Percentiles rank a stretch among this genome's conserved stretches.
Evolutionary conservation across 352 stramenopile species (phyloP).

Genomic region (Pythium pyrilobum): DNA sequence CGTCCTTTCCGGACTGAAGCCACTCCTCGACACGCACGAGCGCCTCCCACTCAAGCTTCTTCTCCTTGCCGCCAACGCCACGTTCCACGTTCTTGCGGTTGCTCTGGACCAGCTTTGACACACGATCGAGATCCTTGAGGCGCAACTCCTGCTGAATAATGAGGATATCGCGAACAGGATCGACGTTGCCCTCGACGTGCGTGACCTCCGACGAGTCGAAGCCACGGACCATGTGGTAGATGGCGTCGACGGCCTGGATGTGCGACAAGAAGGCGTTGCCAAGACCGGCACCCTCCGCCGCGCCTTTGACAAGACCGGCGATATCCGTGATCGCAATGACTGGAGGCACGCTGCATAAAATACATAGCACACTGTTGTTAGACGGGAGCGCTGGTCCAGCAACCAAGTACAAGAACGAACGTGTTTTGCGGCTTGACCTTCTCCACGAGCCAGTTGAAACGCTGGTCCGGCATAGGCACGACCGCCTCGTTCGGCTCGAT

Average conservation of each 20-base stretch:
- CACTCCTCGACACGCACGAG: conserved; percentile 55
- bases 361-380: conserved; percentile 4
- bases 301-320: conserved; percentile 75
- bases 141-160: conserved; percentile 98
- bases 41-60: conserved; percentile 39
- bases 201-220: conserved; percentile 98
- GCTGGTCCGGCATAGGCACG: conserved; percentile 64
- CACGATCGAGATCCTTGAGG: conserved; percentile 84
- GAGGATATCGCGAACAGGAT: conserved; percentile 96
- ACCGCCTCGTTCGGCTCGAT: conserved; percentile 84
- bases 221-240: conserved; percentile 92
- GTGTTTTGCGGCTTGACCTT: conserved; percentile 73
- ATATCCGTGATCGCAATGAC: conserved; percentile 67
- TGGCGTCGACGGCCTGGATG: conserved; percentile 82
- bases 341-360: too few relatives aligned
- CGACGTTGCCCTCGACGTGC: conserved; percentile 94
- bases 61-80: conserved; percentile 80
- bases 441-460: conserved; percentile 53
- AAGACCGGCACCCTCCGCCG: conserved; percentile 75
- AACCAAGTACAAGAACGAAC: conserved; percentile 74
- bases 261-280: conserved; percentile 88
- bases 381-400: conserved; percentile 26
- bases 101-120: conserved; percentile 59
- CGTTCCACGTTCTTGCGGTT: too few relatives aligned
- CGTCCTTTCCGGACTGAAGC: conserved; percentile 83